Evolutionary conservation across 129 eudicot genomes (phyloP).

Genomic region (Sambucus nigra): DNA sequence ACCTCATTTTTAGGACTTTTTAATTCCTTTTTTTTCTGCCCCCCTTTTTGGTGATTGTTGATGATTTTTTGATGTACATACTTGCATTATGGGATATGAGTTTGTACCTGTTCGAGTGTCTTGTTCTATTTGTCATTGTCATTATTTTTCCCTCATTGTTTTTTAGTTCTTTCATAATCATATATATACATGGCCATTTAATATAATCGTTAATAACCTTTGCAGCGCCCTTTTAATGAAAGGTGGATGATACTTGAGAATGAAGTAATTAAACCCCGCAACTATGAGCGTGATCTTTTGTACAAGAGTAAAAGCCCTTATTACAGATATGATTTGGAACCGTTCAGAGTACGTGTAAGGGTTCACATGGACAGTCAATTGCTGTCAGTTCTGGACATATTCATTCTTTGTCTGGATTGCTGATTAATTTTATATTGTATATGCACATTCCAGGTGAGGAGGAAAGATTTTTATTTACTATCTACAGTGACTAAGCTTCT

Average conservation of each 20-base stretch:
- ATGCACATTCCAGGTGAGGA: constrained; percentile 37
- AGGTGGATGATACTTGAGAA: constrained; percentile 73
- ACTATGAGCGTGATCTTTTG: constrained; percentile 40
- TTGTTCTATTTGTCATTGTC: too few relatives aligned
- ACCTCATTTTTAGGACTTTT: not conserved
- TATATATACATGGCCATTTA: not conserved
- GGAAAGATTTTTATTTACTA: constrained; percentile 64
- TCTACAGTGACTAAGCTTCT: constrained; percentile 53
- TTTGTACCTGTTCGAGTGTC: not conserved
- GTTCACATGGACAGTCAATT: not conserved
- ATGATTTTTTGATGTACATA: not conserved
- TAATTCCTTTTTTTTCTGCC: not conserved
- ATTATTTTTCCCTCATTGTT: not conserved
- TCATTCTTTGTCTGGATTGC: not conserved
- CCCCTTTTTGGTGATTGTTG: not conserved
- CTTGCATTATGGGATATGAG: too few relatives aligned
- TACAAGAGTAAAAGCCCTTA: constrained; percentile 32
- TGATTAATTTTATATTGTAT: not conserved
- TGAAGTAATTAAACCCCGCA: constrained; percentile 64
- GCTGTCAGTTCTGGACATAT: not conserved
- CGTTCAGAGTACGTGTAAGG: constrained; percentile 36
- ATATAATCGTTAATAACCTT: constrained; percentile 8
- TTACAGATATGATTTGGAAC: constrained; percentile 64
- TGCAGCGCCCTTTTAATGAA: constrained; percentile 57
- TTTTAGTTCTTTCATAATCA: not conserved